These are phyloP conservation scores for Peterozyma toletana DNA, from an alignment of 805 yeast genomes.

Conservation along the genomic window DNA sequence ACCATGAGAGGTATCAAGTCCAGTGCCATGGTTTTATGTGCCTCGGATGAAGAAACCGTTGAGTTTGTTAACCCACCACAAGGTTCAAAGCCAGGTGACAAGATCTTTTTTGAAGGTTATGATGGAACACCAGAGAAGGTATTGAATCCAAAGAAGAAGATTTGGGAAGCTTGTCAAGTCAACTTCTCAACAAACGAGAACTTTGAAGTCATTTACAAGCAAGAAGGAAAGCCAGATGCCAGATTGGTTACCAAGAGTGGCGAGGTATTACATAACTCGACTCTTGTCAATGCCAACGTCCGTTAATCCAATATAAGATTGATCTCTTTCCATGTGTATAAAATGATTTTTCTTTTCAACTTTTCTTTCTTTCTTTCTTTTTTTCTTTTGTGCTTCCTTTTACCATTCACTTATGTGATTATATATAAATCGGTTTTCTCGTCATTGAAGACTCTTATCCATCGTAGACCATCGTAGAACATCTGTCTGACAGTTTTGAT, in stretches of 20 bases:
- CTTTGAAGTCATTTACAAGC: slow-evolving; percentile 72
- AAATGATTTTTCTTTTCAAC: no score
- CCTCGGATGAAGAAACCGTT: slow-evolving; percentile 59
- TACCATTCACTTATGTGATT: no score
- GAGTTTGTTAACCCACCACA: slow-evolving; percentile 95
- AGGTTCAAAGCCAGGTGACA: slow-evolving; percentile 92
- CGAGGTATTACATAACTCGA: slow-evolving; percentile 63
- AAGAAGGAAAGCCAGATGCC: slow-evolving; percentile 66
- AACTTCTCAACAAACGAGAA: slow-evolving; percentile 73
- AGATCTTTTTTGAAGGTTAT: slow-evolving; percentile 88
- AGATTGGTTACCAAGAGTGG: slow-evolving; percentile 78
- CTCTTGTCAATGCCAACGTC: slow-evolving; percentile 73
- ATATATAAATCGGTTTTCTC: no score
- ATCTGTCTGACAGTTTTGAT: no score
- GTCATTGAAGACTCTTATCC: no score
- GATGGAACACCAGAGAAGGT: slow-evolving; percentile 86
- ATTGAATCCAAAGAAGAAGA: slow-evolving; percentile 95
- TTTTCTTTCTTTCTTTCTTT: no score
- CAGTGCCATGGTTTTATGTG: slow-evolving; percentile 94
- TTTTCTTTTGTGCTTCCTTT: no score
- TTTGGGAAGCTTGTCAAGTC: slow-evolving; percentile 95
- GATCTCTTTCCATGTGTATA: no score
- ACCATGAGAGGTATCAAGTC: slow-evolving; percentile 97
- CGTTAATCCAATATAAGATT: slow-evolving; percentile 33
- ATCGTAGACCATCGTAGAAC: no score